Base-by-base conservation (phyloP, 208 protist species). In the Leishmania braziliensis region DNA sequence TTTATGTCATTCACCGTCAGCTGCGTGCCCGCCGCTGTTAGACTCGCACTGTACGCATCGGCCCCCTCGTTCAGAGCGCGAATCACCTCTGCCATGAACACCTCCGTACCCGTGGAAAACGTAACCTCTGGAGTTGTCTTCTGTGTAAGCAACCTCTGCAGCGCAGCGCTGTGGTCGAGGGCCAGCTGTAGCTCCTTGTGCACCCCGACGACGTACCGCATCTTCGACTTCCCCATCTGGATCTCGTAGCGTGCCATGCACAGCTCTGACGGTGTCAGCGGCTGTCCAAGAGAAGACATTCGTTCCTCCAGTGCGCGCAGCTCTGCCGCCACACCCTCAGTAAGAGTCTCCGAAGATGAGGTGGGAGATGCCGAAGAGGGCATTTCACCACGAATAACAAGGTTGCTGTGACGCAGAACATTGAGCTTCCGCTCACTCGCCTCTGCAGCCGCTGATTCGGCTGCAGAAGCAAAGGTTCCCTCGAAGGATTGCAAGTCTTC, bases 181-280 rank as follows among this genome's bases (percentile, higher is more conserved):
- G 91, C 90, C 1, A 80, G 23, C 77, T 94, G 89, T 33, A 98
- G 65, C 43, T 96, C 92, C 69, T 77, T 83, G 78, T 98, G 93
- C 29, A 98, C 76, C 5, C 95, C 95, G 4, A 98, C 92, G 29
- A 95, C 87, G 78, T 98, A 98, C 16, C 95, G 93, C 93, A 98
- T 94, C 43, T 78, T 88, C 26, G 84, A 92, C 51, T 93, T 90
- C 14, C 79, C 76, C 80, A 96, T 82, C 16, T 90, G 62, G 26
- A 98, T 84, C 83, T 98, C 95, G 73, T 91, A 94, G 26, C 89
- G 82, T 0, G 95, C 95, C 85, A 98, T 88, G 63, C 91, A 79
- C 63, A 87, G 80, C 51, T 98, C 95, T 1, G 70, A 10, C 0
- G 62, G 54, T 1, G 84, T 86, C 10, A 98, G 79, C 5, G 88